Evolutionary conservation across 768 basidiomycete genomes (phyloP).

Genomic region (Kwoniella heveanensis): DNA sequence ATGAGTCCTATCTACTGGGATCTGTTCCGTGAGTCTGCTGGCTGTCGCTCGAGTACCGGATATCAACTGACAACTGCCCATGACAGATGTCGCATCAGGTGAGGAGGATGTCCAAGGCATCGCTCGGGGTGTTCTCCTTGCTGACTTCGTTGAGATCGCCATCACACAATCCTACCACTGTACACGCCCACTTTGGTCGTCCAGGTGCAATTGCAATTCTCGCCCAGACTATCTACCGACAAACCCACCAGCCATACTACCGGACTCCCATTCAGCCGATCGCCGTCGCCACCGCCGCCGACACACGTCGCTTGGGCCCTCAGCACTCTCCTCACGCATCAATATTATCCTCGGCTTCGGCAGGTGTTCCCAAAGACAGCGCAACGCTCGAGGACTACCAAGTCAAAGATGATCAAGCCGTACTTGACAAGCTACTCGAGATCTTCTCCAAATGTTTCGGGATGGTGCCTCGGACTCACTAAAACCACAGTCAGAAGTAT

Average conservation of each 20-base stretch:
- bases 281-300: no score
- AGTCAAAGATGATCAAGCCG: conserved; percentile 23
- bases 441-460: conserved; percentile 33
- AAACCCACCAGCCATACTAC: conserved; percentile 3
- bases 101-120: conserved; percentile 2
- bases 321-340: no score
- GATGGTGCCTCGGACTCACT: conserved; percentile 6
- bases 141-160: no score
- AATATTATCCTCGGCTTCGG: no score
- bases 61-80: neutral
- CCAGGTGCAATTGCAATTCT: conserved; percentile 19
- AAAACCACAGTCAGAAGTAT: no score
- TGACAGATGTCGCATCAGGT: conserved; percentile 24
- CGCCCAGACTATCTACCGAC: conserved; percentile 9
- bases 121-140: no score
- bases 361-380: neutral
- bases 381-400: neutral
- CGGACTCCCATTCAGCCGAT: no score
- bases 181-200: no score
- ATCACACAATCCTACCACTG: no score
- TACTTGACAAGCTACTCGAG: conserved; percentile 28
- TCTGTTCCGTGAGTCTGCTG: conserved; percentile 38
- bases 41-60: no score
- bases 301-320: no score
- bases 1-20: conserved; percentile 49